Conservation (phyloP, 192 early-diverging fungal species). For the Diversispora eburnea region DNA sequence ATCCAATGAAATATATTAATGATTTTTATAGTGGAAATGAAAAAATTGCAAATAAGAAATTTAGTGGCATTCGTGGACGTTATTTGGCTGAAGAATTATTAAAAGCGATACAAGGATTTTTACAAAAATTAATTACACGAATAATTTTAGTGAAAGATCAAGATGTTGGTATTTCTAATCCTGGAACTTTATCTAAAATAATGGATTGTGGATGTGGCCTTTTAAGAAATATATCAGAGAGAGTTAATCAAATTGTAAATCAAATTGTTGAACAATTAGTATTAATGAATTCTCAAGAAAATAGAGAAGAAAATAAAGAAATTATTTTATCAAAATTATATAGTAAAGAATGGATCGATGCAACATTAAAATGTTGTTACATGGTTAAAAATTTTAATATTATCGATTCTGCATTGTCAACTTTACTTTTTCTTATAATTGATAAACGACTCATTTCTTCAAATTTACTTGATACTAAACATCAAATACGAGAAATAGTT, state of each 20-base stretch:
- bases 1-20: slow-evolving; percentile 45
- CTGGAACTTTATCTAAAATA: background rate
- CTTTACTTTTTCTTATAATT: slow-evolving; percentile 41
- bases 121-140: slow-evolving; percentile 32
- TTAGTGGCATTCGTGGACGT: slow-evolving; percentile 37
- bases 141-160: slow-evolving; percentile 26
- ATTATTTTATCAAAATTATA: slow-evolving; percentile 5
- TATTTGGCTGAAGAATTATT: slow-evolving; percentile 32
- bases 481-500: slow-evolving; percentile 42
- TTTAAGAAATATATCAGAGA: slow-evolving; percentile 4
- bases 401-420: slow-evolving; percentile 47
- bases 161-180: background rate
- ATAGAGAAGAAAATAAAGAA: background rate
- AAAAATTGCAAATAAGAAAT: slow-evolving; percentile 32
- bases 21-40: slow-evolving; percentile 41
- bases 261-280: too few relatives aligned
- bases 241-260: background rate
- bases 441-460: slow-evolving; percentile 35
- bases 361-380: slow-evolving; percentile 36
- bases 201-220: slow-evolving; percentile 18
- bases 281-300: too few relatives aligned
- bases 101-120: slow-evolving; percentile 35
- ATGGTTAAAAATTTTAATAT: slow-evolving; percentile 42
- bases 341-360: slow-evolving; percentile 6
- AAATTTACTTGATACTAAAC: slow-evolving; percentile 33